phyloP scores from a whole-genome alignment of 345 rosid species.

The Citrus australasica region DNA sequence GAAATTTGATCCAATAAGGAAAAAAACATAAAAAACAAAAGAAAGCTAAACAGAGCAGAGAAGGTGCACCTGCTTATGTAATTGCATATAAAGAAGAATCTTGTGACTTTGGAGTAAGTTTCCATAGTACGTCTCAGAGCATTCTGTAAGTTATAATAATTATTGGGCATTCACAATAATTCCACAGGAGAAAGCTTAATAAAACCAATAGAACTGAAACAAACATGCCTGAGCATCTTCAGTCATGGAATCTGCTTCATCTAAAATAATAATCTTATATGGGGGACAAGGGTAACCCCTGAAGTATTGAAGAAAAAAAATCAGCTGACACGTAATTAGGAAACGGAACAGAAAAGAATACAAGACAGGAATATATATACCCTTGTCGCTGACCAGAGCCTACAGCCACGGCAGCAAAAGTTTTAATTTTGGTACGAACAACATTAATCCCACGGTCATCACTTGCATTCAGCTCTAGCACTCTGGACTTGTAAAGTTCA shows the following conservation, averaged over 20 bases:
- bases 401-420: constrained; percentile 93
- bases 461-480: constrained; percentile 96
- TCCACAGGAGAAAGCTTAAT: not conserved
- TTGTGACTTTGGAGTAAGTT: constrained; percentile 90
- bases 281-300: constrained; percentile 95
- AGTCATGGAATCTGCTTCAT: constrained; percentile 98
- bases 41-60: not conserved
- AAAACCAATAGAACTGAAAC: not conserved
- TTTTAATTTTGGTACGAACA: constrained; percentile 92
- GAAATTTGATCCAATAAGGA: not conserved
- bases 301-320: constrained; percentile 16
- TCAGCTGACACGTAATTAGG: not conserved
- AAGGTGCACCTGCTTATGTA: constrained; percentile 83
- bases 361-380: constrained; percentile 27
- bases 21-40: not conserved
- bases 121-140: constrained; percentile 98
- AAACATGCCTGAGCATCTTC: constrained; percentile 95
- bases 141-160: constrained; percentile 40
- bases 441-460: constrained; percentile 98
- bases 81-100: constrained; percentile 91
- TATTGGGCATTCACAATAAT: not conserved
- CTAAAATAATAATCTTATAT: constrained; percentile 81
- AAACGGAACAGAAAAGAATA: not conserved
- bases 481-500: constrained; percentile 88
- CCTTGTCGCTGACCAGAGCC: constrained; percentile 67